Evolutionary conservation across 2,329 filamentous ascomycete genomes (phyloP), one percentile per base, ranked within the genome.

Genomic region (Verticillium nonalfalfae): DNA sequence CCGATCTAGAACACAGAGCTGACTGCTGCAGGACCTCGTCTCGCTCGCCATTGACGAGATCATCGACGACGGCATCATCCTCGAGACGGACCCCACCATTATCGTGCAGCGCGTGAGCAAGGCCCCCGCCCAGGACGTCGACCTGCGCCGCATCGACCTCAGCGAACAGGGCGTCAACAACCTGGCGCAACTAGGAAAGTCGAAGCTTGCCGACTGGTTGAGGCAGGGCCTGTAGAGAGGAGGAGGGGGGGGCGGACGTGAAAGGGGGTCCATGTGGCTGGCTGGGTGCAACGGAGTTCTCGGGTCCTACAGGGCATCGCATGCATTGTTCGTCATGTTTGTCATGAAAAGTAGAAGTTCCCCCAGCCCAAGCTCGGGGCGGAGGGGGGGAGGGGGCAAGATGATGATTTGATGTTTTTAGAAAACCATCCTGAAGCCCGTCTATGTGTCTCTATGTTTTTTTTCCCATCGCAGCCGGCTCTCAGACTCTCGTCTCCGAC

Each of bases 151-250:
- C 73, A 94, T 98, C 76, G 94, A 98, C 74, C 86, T 98, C 61
- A 96, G 92, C 70, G 94, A 98, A 77, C 93, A 97, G 77, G 94
- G 94, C 58, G 86, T 98, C 75, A 88, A 97, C 77, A 97, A 97
- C 78, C 82, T 94, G 67, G 95, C 93, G 76, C 91, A 97, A 75
- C 90, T 97, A 74, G 94, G 93, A 74, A 96, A 95, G 82, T 89
- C 89, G 70, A 94, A 96, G 78, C 78, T 97, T 72, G 90, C 91
- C 55, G 93, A 97, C 78, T 90, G 93, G 84, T 82, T 97, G 82
- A 87, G 94, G 73, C 91, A 96, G 76, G 90, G 91, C 21, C 76
- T 93, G 75, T 92, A 78, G 81, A 62, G 61, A 45, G 4, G n/a
- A n/a, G n/a, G n/a, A n/a, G 45, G 33, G 59, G 45, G 26, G 26